A percentile compares a stretch with the other conserved stretches of the same genome.
phyloP scores from a whole-genome alignment of 2,329 filamentous ascomycete species.

The Aspergillus latus region DNA sequence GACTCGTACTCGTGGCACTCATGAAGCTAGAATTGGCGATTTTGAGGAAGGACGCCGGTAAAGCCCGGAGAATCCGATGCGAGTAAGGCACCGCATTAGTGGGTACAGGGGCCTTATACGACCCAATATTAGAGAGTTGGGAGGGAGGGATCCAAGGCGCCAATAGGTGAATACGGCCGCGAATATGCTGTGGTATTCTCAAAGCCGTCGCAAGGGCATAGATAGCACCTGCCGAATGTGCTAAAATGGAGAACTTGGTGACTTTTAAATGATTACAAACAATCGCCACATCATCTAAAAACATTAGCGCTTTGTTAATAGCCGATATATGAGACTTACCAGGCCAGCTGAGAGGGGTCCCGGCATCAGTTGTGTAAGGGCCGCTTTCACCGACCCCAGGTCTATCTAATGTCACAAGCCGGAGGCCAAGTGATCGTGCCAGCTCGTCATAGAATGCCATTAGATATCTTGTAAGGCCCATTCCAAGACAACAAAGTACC shows the following conservation, averaged over 20 bases:
- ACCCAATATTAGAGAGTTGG: constrained; percentile 78
- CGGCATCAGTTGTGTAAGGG: constrained; percentile 74
- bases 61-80: constrained; percentile 82
- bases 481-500: constrained; percentile 94
- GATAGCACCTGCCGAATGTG: constrained; percentile 95
- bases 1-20: constrained; percentile 82
- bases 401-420: constrained; percentile 89
- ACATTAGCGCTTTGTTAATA: constrained; percentile 10
- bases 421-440: constrained; percentile 79
- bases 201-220: constrained; percentile 94
- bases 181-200: constrained; percentile 93
- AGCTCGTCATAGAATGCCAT: constrained; percentile 97
- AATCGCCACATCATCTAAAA: constrained; percentile 75
- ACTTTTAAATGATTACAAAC: constrained; percentile 92
- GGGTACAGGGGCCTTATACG: constrained; percentile 71
- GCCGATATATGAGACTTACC: constrained; percentile 51
- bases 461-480: constrained; percentile 94
- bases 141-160: constrained; percentile 92
- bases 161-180: constrained; percentile 87
- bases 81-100: constrained; percentile 85
- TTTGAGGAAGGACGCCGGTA: constrained; percentile 87
- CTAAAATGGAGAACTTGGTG: constrained; percentile 92
- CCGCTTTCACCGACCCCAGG: constrained; percentile 94
- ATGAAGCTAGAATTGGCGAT: constrained; percentile 96
- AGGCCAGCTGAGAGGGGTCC: constrained; percentile 90